Evolutionary conservation across 768 basidiomycete species (phyloP).

Genomic region (Cytidiella melzeri): DNA sequence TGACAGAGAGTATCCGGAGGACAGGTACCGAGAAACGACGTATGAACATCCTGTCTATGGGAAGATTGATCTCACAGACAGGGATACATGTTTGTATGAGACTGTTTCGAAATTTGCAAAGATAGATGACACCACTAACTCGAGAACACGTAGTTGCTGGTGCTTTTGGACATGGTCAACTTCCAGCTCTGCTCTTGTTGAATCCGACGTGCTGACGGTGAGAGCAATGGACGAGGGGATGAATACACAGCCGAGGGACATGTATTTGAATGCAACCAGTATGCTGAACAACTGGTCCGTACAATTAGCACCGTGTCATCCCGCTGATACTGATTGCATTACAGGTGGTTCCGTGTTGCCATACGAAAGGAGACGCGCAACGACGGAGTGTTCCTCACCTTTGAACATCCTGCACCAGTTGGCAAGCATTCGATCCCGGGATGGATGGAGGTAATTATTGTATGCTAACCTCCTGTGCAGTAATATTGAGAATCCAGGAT

Average conservation of each 20-base stretch:
- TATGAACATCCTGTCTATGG: conserved; percentile 40
- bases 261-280: conserved; percentile 52
- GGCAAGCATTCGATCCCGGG: conserved; percentile 39
- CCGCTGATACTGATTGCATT: not conserved
- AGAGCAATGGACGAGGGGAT: conserved; percentile 51
- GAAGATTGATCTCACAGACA: conserved; percentile 38
- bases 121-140: no score
- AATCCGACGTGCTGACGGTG: conserved; percentile 37
- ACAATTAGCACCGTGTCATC: not conserved
- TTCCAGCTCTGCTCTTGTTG: conserved; percentile 27
- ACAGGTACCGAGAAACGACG: conserved; percentile 36
- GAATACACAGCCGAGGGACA: conserved; percentile 44
- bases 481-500: not conserved
- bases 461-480: not conserved
- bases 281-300: conserved; percentile 56
- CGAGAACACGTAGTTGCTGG: conserved; percentile 46
- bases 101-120: not conserved
- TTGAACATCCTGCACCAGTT: conserved; percentile 55
- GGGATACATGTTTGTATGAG: conserved; percentile 42
- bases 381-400: conserved; percentile 28
- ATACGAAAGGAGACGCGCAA: conserved; percentile 32
- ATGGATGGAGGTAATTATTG: conserved; percentile 60
- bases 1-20: conserved; percentile 41
- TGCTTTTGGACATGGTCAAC: conserved; percentile 48
- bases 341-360: conserved; percentile 53